These are phyloP conservation scores for Pyrenophora seminiperda DNA, from an alignment of 2,329 filamentous ascomycete genomes.

Conservation along the genomic window DNA sequence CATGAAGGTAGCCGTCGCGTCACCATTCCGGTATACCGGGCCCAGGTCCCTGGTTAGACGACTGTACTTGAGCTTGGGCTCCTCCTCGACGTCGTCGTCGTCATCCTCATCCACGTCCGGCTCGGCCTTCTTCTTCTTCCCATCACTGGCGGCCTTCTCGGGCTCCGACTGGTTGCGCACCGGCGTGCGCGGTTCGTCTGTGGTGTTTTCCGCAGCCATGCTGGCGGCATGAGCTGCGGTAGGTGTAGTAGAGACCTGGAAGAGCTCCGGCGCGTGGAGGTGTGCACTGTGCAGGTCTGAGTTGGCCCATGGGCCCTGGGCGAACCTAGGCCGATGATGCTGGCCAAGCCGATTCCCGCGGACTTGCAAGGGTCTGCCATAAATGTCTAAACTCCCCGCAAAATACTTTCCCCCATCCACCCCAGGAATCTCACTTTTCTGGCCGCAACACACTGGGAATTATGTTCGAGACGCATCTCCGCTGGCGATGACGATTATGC, in stretches of 20 bases:
- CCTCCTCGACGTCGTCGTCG: constrained; percentile 86
- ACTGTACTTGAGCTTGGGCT: constrained; percentile 91
- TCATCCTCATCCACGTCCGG: constrained; percentile 58
- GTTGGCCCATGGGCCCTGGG: constrained; percentile 24
- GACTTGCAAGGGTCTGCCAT: constrained; percentile 21
- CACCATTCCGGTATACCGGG: constrained; percentile 87
- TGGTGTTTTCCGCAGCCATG: constrained; percentile 49
- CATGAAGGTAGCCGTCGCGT: constrained; percentile 89
- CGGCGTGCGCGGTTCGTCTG: constrained; percentile 47
- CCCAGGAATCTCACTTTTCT: background rate
- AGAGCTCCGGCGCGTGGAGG: constrained; percentile 26
- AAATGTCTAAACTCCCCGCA: constrained; percentile 14
- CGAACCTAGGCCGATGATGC: constrained; percentile 34
- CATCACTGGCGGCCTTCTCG: constrained; percentile 29
- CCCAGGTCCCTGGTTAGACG: constrained; percentile 80
- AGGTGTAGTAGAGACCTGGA: constrained; percentile 20
- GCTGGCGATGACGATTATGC: constrained; percentile 36
- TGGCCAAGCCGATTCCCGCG: constrained; percentile 28
- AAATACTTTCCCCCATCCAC: constrained; percentile 12
- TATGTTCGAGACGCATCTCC: constrained; percentile 21
- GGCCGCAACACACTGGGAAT: constrained; percentile 8
- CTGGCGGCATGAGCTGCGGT: constrained; percentile 47
- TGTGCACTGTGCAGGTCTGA: constrained; percentile 31
- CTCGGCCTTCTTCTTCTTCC: constrained; percentile 28
- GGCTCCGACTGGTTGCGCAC: constrained; percentile 18